These are phyloP conservation scores for Colletotrichum kahawae DNA, from an alignment of 2,329 filamentous ascomycete species.

Conservation along the genomic window DNA sequence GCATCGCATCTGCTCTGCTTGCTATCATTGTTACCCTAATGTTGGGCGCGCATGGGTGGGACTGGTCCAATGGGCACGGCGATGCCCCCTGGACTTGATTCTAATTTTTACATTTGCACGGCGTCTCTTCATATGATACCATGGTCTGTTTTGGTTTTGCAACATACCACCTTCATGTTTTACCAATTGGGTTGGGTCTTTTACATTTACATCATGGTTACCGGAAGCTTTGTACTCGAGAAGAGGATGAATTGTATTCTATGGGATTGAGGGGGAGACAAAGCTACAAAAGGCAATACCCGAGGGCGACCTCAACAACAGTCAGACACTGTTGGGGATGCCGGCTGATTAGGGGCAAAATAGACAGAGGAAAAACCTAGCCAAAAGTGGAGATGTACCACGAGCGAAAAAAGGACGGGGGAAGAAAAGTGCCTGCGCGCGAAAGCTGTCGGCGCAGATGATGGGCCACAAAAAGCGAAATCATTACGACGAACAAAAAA, in stretches of 20 bases:
- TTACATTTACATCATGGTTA: slow-evolving; percentile 4
- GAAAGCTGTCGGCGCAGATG: neutral
- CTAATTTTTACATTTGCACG: slow-evolving; percentile 21
- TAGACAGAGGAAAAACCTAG: neutral
- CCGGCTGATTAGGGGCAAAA: neutral
- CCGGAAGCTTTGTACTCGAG: neutral
- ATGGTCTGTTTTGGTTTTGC: slow-evolving; percentile 22
- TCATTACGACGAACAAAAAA: slow-evolving; percentile 10
- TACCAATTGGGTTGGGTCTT: slow-evolving; percentile 9
- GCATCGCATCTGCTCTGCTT: slow-evolving; percentile 11
- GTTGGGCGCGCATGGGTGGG: neutral
- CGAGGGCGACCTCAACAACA: slow-evolving; percentile 22
- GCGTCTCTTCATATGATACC: slow-evolving; percentile 25
- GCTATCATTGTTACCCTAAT: slow-evolving; percentile 10
- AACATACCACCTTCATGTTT: slow-evolving; percentile 22
- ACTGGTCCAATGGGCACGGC: neutral
- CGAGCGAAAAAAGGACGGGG: neutral
- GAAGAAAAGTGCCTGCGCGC: neutral
- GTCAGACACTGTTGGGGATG: slow-evolving; percentile 10
- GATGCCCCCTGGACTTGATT: neutral
- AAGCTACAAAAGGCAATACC: slow-evolving; percentile 15
- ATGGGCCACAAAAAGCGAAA: neutral
- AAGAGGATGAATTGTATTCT: slow-evolving; percentile 15
- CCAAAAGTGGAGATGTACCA: slow-evolving; percentile 16
- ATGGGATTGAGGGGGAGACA: neutral